Evolutionary conservation across 176 grass and related monocot species (phyloP), one percentile per base, ranked within the genome.

Genomic region (Pontederia paniculata): DNA sequence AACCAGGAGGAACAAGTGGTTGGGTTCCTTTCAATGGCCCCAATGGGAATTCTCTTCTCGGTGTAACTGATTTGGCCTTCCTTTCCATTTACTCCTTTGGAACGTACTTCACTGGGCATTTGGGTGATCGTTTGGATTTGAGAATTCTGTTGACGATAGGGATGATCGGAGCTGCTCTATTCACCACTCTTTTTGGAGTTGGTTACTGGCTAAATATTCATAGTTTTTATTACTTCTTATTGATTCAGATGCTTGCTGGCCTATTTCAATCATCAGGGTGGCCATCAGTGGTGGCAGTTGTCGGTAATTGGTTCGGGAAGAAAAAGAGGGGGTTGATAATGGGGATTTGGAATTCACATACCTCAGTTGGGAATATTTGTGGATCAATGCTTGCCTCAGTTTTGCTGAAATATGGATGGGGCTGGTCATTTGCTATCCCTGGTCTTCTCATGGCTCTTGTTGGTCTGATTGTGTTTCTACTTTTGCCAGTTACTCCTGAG

Each of bases 111-210:
- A 14, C 57, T 43, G 57, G 57, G 57, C 57, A 60, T 60, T 17
- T 60, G 7, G 57, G 57, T 43, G 57, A 60, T n/a, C 57, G 57
- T 14, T 17, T 60, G 12, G 57, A 60, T 22, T 17, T 60, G 8
- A 60, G 57, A 17, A 60, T 60, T 43, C 28, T 60, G 9, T 43
- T 60, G 14, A 60, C 57, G 17, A 0, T 60, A 42, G 57, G 57
- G 17, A 60, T 60, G 57, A 10, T 42, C 9, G 57, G 57, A 13
- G 42, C 57, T 43, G 57, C 31, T 8, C 8, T 60, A 8, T 60
- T 60, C 57, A 60, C 57, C 9, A 42, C 57, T 42, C 37, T 60
- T 14, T 60, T 60, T 44, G 57, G 57, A n/a, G 57, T 60, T 60
- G 57, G 57, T 60, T 60, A 42, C 57, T 60, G 57, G 57, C 31